Evolutionary conservation across 2,329 filamentous ascomycete genomes (phyloP).

Genomic region (Sporothrix humicola): DNA sequence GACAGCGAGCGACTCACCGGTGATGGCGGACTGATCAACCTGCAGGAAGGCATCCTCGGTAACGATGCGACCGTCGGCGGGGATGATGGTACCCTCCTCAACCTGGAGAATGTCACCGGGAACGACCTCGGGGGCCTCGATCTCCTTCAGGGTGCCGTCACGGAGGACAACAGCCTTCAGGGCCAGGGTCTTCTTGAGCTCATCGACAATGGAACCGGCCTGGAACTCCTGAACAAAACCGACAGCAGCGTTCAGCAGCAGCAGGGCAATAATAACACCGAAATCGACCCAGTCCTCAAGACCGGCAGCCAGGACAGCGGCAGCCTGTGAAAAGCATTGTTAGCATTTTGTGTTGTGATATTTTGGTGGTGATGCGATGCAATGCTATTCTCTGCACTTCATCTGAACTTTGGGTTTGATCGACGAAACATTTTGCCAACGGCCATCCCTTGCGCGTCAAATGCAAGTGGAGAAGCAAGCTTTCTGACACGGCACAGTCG

Average conservation of each 20-base stretch:
- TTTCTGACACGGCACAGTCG: conserved; percentile 14
- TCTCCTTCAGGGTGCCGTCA: conserved; percentile 76
- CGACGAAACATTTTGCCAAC: conserved; percentile 33
- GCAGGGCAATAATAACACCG: conserved; percentile 79
- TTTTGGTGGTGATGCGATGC: neutral
- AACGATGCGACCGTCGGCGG: conserved; percentile 84
- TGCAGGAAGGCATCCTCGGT: conserved; percentile 85
- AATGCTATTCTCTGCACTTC: neutral
- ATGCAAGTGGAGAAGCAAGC: conserved; percentile 22
- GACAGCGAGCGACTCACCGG: conserved; percentile 88
- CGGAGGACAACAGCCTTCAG: conserved; percentile 87
- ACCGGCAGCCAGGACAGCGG: conserved; percentile 80
- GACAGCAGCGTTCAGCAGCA: conserved; percentile 82
- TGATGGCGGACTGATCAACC: conserved; percentile 90
- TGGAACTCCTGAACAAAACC: conserved; percentile 91
- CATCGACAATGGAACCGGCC: conserved; percentile 87
- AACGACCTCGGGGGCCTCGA: conserved; percentile 83
- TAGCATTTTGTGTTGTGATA: neutral
- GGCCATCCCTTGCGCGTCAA: conserved; percentile 18
- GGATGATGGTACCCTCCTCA: conserved; percentile 90
- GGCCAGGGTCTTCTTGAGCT: conserved; percentile 79
- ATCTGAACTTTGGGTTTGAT: conserved; percentile 30
- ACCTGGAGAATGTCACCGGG: conserved; percentile 89
- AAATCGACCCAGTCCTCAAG: conserved; percentile 92
- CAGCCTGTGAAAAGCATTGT: conserved; percentile 55